These are phyloP conservation scores for Blastocystis hominis DNA, from an alignment of 352 stramenopile genomes.

Conservation along the genomic window DNA sequence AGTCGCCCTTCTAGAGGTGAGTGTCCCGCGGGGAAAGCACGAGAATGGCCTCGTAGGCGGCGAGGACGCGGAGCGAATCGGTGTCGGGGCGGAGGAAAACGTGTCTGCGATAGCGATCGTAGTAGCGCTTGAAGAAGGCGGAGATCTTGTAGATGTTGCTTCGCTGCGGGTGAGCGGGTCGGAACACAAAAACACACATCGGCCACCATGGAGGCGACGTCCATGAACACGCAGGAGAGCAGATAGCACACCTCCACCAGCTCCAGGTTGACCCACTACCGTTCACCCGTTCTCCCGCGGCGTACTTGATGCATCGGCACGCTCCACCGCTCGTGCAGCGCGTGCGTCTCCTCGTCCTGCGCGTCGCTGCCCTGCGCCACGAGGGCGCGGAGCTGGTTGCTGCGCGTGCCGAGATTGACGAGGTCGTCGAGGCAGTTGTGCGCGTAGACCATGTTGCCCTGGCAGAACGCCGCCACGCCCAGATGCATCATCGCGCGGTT, in stretches of 20 bases:
- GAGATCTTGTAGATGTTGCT: slow-evolving; percentile 7
- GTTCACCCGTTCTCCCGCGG: background rate
- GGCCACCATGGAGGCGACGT: slow-evolving; percentile 83
- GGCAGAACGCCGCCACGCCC: slow-evolving; percentile 87
- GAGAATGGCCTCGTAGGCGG: background rate
- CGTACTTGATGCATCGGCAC: slow-evolving; percentile 87
- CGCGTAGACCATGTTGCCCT: slow-evolving; percentile 84
- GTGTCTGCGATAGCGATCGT: background rate
- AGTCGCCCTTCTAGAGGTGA: background rate
- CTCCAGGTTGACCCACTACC: slow-evolving; percentile 90
- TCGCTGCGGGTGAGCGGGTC: background rate
- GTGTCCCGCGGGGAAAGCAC: background rate
- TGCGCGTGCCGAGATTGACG: slow-evolving; percentile 76
- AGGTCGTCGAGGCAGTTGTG: slow-evolving; percentile 92
- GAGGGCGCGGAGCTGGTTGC: slow-evolving; percentile 78
- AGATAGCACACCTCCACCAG: slow-evolving; percentile 92
- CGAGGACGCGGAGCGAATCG: background rate
- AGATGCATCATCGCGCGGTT: slow-evolving; percentile 84
- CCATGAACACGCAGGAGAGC: slow-evolving; percentile 92
- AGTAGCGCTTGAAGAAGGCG: slow-evolving; percentile 12
- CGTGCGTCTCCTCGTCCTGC: slow-evolving; percentile 78
- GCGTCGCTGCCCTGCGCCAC: slow-evolving; percentile 78
- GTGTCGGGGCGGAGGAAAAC: background rate
- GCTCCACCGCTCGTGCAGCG: slow-evolving; percentile 83
- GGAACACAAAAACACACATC: background rate